phyloP scores from a whole-genome alignment of 805 yeast genomes.

The Zygosaccharomyces bisporus region DNA sequence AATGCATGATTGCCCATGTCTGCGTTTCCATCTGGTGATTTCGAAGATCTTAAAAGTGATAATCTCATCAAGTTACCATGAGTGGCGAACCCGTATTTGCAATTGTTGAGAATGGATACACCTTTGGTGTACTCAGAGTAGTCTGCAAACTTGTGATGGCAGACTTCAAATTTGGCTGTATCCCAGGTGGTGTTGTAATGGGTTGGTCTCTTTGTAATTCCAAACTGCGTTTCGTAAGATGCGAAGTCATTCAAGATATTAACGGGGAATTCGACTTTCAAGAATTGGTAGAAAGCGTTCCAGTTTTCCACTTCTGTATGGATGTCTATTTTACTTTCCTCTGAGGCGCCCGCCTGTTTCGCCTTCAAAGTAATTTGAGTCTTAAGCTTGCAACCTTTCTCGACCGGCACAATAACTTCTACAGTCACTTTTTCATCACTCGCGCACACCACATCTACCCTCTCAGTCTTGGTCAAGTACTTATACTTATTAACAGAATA shows the following conservation, averaged over 20 bases:
- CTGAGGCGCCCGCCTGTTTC: conserved; percentile 40
- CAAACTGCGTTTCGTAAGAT: conserved; percentile 90
- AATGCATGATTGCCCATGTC: conserved; percentile 88
- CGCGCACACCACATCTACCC: conserved; percentile 37
- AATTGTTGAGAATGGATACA: conserved; percentile 75
- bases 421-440: conserved; percentile 59
- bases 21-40: conserved; percentile 91
- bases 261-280: conserved; percentile 94
- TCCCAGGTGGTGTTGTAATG: conserved; percentile 97
- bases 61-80: conserved; percentile 91
- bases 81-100: conserved; percentile 87
- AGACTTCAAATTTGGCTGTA: conserved; percentile 91
- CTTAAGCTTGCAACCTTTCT: conserved; percentile 53
- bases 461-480: conserved; percentile 40
- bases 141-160: conserved; percentile 92
- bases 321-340: conserved; percentile 46
- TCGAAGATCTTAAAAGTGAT: conserved; percentile 83
- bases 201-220: conserved; percentile 86
- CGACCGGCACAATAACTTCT: conserved; percentile 56
- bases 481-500: conserved; percentile 72
- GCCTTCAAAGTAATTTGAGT: conserved; percentile 64
- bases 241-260: conserved; percentile 73
- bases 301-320: conserved; percentile 63
- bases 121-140: conserved; percentile 85
- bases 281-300: conserved; percentile 83